Evolutionary conservation across 371 early-diverging fungal genomes (phyloP).

Genomic region (Apophysomyces elegans): DNA sequence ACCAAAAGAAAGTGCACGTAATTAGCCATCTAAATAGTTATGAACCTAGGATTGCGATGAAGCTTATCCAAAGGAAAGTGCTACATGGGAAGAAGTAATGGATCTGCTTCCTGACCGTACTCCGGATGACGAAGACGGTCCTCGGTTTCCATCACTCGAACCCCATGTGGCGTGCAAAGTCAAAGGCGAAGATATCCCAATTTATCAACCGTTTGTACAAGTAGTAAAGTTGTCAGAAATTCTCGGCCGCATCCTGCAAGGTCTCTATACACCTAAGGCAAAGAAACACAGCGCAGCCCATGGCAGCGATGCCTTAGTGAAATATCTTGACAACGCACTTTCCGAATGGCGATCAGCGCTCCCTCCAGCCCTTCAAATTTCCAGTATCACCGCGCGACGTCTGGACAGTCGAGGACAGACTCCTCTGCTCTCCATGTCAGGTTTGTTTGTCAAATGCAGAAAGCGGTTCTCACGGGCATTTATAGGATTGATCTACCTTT

Average conservation of each 20-base stretch:
- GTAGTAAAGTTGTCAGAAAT: slow-evolving; percentile 51
- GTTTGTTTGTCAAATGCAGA: slow-evolving; percentile 18
- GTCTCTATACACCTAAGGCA: slow-evolving; percentile 53
- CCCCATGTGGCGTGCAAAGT: slow-evolving; percentile 35
- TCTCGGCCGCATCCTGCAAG: slow-evolving; percentile 48
- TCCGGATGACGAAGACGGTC: slow-evolving; percentile 17
- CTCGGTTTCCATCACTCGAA: slow-evolving; percentile 46
- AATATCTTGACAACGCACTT: slow-evolving; percentile 43
- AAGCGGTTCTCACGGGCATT: neutral
- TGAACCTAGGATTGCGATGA: slow-evolving; percentile 43
- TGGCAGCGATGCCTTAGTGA: slow-evolving; percentile 54
- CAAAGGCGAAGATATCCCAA: slow-evolving; percentile 39
- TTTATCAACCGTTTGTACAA: slow-evolving; percentile 56
- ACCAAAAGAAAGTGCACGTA: neutral
- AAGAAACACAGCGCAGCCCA: slow-evolving; percentile 50
- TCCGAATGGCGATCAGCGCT: slow-evolving; percentile 48
- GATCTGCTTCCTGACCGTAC: slow-evolving; percentile 23
- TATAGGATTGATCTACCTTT: slow-evolving; percentile 52
- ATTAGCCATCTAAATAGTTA: neutral
- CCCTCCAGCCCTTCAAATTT: slow-evolving; percentile 47
- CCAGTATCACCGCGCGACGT: slow-evolving; percentile 31
- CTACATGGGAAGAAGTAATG: slow-evolving; percentile 51
- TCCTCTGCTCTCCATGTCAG: slow-evolving; percentile 48
- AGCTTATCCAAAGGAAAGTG: slow-evolving; percentile 43
- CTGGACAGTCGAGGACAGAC: slow-evolving; percentile 34